Evolutionary conservation across 2,329 filamentous ascomycete genomes (phyloP).

Genomic region (Exophiala mesophila): DNA sequence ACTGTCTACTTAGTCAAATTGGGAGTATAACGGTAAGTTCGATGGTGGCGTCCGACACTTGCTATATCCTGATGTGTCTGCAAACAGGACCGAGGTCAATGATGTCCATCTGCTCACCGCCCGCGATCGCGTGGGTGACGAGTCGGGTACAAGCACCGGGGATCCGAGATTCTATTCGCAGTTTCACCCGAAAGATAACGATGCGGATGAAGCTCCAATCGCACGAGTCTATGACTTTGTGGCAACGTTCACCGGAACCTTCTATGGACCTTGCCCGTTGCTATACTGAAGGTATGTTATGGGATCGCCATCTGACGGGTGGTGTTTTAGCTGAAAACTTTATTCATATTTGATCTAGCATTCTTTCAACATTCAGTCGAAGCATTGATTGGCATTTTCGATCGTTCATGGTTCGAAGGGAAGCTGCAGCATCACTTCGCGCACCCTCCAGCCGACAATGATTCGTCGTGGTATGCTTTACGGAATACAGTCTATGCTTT

Average conservation of each 20-base stretch:
- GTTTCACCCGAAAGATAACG: background rate
- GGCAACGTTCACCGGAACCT: background rate
- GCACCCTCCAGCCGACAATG: background rate
- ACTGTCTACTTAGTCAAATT: background rate
- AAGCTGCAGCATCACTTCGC: background rate
- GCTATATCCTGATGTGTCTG: background rate
- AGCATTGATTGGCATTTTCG: background rate
- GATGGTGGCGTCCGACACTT: background rate
- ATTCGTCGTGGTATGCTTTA: constrained; percentile 6
- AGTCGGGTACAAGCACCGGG: background rate
- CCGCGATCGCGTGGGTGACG: background rate
- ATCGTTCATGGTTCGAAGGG: background rate
- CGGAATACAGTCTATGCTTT: constrained; percentile 6
- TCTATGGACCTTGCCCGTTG: background rate
- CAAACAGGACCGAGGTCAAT: background rate
- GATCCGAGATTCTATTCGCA: background rate
- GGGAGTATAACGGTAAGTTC: background rate
- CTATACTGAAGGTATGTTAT: background rate
- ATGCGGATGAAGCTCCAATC: background rate
- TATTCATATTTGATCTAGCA: constrained; percentile 1
- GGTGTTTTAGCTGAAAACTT: background rate
- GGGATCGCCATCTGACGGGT: background rate
- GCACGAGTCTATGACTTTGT: background rate
- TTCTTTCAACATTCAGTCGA: background rate
- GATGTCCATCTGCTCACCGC: background rate